phyloP scores from a whole-genome alignment of 768 basidiomycete species.

The Boletus sp. region DNA sequence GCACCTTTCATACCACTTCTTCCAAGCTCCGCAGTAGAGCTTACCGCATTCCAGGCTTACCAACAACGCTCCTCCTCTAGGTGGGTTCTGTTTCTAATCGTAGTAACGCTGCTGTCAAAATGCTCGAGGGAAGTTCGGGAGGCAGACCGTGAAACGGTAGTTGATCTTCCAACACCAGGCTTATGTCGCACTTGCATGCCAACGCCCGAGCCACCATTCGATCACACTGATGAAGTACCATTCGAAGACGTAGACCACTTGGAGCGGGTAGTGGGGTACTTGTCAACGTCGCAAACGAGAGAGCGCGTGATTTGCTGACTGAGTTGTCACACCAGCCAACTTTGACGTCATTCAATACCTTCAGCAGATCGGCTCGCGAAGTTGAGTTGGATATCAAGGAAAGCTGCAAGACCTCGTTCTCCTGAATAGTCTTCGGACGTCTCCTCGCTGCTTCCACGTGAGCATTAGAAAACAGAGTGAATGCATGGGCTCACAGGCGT shows the following conservation, averaged over 20 bases:
- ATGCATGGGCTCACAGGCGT: conserved; percentile 61
- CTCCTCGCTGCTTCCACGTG: conserved; percentile 62
- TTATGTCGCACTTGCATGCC: conserved; percentile 35
- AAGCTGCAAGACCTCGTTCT: conserved; percentile 73
- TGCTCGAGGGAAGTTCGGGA: conserved; percentile 65
- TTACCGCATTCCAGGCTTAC: conserved; percentile 70
- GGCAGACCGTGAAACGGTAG: conserved; percentile 53
- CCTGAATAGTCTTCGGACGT: conserved; percentile 77
- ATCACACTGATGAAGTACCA: conserved; percentile 28
- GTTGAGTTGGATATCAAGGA: conserved; percentile 73
- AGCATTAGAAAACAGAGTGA: conserved; percentile 2
- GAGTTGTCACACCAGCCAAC: conserved; percentile 64
- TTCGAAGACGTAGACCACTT: conserved; percentile 30
- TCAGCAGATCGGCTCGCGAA: conserved; percentile 72
- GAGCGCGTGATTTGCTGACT: conserved; percentile 42
- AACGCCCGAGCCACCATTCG: conserved; percentile 34
- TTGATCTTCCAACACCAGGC: conserved; percentile 40
- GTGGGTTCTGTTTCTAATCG: conserved; percentile 37
- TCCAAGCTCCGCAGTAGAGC: conserved; percentile 55
- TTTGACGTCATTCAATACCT: conserved; percentile 69
- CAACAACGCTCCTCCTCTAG: conserved; percentile 37
- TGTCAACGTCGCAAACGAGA: conserved; percentile 23
- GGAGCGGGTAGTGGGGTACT: conserved; percentile 34
- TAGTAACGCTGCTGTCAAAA: conserved; percentile 52
- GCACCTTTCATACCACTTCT: too few species aligned